phyloP scores from a whole-genome alignment of 306 rosid genomes.

The Castanospermum australe region DNA sequence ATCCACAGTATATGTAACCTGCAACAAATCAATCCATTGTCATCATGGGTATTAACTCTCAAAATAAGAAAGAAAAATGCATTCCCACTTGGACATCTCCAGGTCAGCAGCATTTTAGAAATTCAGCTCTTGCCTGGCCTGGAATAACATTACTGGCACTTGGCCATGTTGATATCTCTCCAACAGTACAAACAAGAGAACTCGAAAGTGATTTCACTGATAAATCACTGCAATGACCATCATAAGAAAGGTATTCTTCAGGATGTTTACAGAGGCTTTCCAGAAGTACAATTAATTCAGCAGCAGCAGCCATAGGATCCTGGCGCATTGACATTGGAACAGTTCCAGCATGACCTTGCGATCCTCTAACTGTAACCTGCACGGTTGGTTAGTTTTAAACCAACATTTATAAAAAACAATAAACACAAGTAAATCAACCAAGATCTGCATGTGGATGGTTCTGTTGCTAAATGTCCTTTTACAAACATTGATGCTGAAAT shows the following conservation, averaged over 20 bases:
- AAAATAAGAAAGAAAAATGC: not conserved
- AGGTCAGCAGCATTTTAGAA: constrained; percentile 20
- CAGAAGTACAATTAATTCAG: constrained; percentile 71
- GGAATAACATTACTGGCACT: constrained; percentile 99
- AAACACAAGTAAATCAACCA: not conserved
- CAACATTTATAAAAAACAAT: not conserved
- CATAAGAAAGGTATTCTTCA: constrained; percentile 65
- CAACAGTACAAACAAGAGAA: constrained; percentile 95
- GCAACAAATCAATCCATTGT: constrained; percentile 25
- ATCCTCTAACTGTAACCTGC: constrained; percentile 88
- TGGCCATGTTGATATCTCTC: constrained; percentile 98
- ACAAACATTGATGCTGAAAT: not conserved
- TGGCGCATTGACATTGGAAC: constrained; percentile 97
- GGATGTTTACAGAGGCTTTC: constrained; percentile 86
- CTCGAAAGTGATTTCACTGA: constrained; percentile 68
- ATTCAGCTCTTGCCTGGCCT: constrained; percentile 82
- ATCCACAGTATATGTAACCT: constrained; percentile 92
- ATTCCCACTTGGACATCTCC: constrained; percentile 22
- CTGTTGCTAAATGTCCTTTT: not conserved
- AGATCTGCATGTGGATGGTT: not conserved
- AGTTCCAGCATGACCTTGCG: constrained; percentile 96
- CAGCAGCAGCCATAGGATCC: constrained; percentile 89
- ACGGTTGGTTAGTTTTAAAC: not conserved
- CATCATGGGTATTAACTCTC: not conserved
- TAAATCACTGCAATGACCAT: constrained; percentile 62